A percentile compares a stretch with the other conserved stretches of the same genome.
Conservation (phyloP, 1,284 basidiomycete species). For the Phenoliferia sp. region DNA sequence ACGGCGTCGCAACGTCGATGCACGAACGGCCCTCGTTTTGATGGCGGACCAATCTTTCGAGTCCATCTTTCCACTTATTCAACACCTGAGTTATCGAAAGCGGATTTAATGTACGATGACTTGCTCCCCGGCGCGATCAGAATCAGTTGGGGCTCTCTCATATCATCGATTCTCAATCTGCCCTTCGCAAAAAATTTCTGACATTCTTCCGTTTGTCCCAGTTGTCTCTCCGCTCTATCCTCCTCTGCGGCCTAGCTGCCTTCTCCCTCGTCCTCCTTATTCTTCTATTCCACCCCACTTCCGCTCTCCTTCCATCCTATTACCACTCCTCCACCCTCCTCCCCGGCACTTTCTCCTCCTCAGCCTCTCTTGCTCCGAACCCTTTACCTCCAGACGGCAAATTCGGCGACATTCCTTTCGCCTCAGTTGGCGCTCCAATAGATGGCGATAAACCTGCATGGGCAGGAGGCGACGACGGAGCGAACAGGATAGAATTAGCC, state of each 20-base stretch:
- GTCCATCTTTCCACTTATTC: too few relatives aligned
- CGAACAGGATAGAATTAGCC: slow-evolving; percentile 1
- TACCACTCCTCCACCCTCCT: slow-evolving; percentile 14
- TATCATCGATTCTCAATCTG: neutral
- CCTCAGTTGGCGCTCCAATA: slow-evolving; percentile 14
- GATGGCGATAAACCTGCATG: slow-evolving; percentile 14
- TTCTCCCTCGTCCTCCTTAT: slow-evolving; percentile 12
- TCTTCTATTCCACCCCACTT: slow-evolving; percentile 26
- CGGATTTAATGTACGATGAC: neutral
- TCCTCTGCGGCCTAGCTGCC: slow-evolving; percentile 12
- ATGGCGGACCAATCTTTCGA: too few relatives aligned
- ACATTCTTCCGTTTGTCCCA: neutral
- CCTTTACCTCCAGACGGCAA: slow-evolving; percentile 15
- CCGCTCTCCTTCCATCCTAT: slow-evolving; percentile 2
- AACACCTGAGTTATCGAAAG: neutral
- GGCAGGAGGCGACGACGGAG: slow-evolving; percentile 28
- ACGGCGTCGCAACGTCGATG: too few relatives aligned
- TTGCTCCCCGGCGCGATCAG: neutral
- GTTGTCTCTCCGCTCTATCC: slow-evolving; percentile 13
- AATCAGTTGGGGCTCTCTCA: neutral
- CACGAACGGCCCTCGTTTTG: too few relatives aligned
- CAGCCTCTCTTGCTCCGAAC: slow-evolving; percentile 3
- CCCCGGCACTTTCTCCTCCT: slow-evolving; percentile 5
- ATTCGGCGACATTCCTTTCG: slow-evolving; percentile 29
- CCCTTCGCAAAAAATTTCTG: neutral